Conservation (phyloP, 2,329 filamentous ascomycete species). For the Neonectria ditissima region DNA sequence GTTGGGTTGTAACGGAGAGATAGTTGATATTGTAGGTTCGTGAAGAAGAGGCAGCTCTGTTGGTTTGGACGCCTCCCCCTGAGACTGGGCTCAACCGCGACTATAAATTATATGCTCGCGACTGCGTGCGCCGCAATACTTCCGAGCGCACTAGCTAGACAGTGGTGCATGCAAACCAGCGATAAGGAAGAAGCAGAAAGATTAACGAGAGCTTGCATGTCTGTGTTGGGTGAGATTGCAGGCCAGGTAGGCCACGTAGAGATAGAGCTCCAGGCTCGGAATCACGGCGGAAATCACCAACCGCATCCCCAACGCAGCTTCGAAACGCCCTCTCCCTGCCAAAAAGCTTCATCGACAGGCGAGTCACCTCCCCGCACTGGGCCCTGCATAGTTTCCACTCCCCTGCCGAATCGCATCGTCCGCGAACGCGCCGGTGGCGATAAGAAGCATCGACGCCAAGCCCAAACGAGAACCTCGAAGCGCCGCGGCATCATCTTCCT, state of each 20-base stretch:
- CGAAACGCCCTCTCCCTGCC: neutral
- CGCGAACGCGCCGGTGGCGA: conserved; percentile 14
- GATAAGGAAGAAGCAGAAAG: neutral
- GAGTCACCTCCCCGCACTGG: neutral
- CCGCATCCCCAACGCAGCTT: neutral
- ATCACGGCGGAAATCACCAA: neutral
- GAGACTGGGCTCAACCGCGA: neutral
- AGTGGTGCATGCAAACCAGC: neutral
- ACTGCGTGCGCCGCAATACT: neutral
- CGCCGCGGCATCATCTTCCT: conserved; percentile 44
- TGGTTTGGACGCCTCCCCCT: neutral
- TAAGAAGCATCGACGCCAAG: conserved; percentile 22
- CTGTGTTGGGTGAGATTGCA: too few relatives aligned
- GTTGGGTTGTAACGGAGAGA: too few relatives aligned
- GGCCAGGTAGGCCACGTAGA: too few relatives aligned
- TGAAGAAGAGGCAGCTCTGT: neutral
- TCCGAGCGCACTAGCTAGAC: neutral
- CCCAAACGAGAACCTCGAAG: conserved; percentile 30
- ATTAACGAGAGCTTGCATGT: too few relatives aligned
- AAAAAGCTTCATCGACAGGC: conserved; percentile 14
- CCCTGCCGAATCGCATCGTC: neutral
- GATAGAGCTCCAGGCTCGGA: neutral
- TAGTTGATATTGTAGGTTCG: too few relatives aligned
- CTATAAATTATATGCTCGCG: conserved; percentile 1
- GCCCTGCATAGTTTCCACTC: neutral